These are phyloP conservation scores for Salicornia ramosissima DNA, from an alignment of 148 eudicot genomes.

Conservation along the genomic window DNA sequence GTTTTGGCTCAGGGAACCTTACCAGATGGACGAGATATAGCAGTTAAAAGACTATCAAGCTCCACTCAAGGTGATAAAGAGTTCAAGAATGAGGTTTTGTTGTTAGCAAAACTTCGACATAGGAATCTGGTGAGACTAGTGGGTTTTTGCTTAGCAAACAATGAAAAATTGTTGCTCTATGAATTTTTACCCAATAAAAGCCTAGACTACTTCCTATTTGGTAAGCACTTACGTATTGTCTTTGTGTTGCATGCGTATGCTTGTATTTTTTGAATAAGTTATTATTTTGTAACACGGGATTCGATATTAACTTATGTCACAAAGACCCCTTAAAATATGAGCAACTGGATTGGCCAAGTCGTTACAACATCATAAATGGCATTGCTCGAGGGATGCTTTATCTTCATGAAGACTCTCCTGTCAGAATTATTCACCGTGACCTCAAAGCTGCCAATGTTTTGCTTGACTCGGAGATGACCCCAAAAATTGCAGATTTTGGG, in stretches of 20 bases:
- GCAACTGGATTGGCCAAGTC: neutral
- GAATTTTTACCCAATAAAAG: constrained; percentile 14
- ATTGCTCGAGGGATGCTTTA: constrained; percentile 19
- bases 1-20: constrained; percentile 2
- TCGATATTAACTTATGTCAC: neutral
- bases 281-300: too few species aligned
- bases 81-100: constrained; percentile 15
- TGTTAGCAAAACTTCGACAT: constrained; percentile 21
- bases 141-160: constrained; percentile 3
- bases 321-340: neutral
- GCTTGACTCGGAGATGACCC: neutral
- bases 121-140: constrained; percentile 15
- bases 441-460: constrained; percentile 3
- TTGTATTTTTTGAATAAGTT: too few species aligned
- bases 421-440: constrained; percentile 14
- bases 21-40: constrained; percentile 16
- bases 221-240: neutral
- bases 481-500: constrained; percentile 19
- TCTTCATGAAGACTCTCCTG: constrained; percentile 18
- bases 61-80: constrained; percentile 20
- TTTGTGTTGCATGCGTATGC: too few species aligned
- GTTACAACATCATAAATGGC: neutral
- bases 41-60: constrained; percentile 14
- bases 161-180: constrained; percentile 14
- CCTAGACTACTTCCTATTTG: constrained; percentile 18